phyloP scores from a whole-genome alignment of 2,329 filamentous ascomycete genomes.

The Fusarium sp. region DNA sequence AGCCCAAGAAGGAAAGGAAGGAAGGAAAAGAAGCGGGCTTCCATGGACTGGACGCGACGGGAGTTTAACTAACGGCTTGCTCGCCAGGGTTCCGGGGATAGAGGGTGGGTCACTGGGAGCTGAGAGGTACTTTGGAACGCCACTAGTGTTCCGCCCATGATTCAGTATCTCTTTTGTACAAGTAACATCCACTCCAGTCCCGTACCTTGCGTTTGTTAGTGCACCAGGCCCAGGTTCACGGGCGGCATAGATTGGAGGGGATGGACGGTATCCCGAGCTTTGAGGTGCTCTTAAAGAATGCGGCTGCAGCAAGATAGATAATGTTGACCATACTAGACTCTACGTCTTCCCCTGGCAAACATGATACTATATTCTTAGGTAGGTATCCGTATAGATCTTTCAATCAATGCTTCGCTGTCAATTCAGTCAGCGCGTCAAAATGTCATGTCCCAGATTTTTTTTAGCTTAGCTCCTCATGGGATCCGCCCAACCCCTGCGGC shows the following conservation, averaged over 20 bases:
- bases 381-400: not conserved
- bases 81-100: constrained; percentile 45
- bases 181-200: constrained; percentile 21
- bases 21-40: constrained; percentile 44
- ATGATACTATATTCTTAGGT: not conserved
- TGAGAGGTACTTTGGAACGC: constrained; percentile 15
- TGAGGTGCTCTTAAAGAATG: not conserved
- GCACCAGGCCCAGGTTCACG: constrained; percentile 15
- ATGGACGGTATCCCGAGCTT: constrained; percentile 1
- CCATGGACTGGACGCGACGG: constrained; percentile 43
- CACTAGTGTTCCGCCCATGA: constrained; percentile 5
- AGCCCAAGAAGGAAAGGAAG: constrained; percentile 23
- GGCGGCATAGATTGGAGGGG: not conserved
- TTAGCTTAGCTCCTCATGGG: constrained; percentile 38
- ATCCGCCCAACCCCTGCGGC: constrained; percentile 37
- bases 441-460: constrained; percentile 40
- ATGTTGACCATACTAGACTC: not conserved
- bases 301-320: not conserved
- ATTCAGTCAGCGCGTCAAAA: constrained; percentile 24
- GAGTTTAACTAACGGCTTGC: constrained; percentile 42
- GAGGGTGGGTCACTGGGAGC: constrained; percentile 32
- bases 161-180: constrained; percentile 29
- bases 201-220: constrained; percentile 30
- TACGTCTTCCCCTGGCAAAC: not conserved
- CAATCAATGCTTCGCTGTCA: constrained; percentile 6